Percentiles rank a stretch among this genome's conserved stretches.
Evolutionary conservation across 2,329 filamentous ascomycete species (phyloP).

Genomic region (Drechslera avenae): DNA sequence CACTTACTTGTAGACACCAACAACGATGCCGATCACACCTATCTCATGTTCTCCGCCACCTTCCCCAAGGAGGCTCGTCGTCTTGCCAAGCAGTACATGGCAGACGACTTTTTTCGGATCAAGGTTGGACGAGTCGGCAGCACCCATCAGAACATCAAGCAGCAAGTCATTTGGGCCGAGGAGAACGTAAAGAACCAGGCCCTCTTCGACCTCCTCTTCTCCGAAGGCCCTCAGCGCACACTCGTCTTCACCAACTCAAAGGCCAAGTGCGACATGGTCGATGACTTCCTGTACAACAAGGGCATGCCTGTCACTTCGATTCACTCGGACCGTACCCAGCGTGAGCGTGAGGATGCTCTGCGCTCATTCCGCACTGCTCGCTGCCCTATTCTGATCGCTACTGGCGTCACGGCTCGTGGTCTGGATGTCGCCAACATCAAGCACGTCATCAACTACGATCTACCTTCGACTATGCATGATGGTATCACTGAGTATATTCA

Average conservation of each 20-base stretch:
- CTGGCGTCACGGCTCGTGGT: conserved; percentile 84
- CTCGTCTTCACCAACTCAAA: conserved; percentile 91
- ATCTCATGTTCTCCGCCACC: conserved; percentile 91
- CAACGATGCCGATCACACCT: conserved; percentile 69
- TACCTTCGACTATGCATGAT: conserved; percentile 75
- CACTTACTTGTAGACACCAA: conserved; percentile 65
- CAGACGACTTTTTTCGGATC: conserved; percentile 75
- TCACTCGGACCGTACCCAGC: conserved; percentile 83
- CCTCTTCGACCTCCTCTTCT: conserved; percentile 73
- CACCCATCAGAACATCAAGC: conserved; percentile 80
- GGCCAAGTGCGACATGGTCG: conserved; percentile 76
- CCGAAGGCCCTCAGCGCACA: conserved; percentile 74
- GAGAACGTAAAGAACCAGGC: conserved; percentile 69
- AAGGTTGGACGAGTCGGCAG: conserved; percentile 86
- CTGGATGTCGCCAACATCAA: conserved; percentile 85
- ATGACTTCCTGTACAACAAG: conserved; percentile 84
- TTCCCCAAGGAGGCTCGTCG: conserved; percentile 81
- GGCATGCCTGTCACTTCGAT: conserved; percentile 85
- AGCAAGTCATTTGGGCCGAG: conserved; percentile 72
- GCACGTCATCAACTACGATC: conserved; percentile 92
- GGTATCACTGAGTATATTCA: conserved; percentile 94
- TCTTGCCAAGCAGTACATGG: conserved; percentile 76
- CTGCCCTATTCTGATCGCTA: conserved; percentile 81
- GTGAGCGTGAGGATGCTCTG: conserved; percentile 90
- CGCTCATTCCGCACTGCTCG: conserved; percentile 78